phyloP scores from a whole-genome alignment of 805 yeast genomes.

The Monosporozyma servazzii region DNA sequence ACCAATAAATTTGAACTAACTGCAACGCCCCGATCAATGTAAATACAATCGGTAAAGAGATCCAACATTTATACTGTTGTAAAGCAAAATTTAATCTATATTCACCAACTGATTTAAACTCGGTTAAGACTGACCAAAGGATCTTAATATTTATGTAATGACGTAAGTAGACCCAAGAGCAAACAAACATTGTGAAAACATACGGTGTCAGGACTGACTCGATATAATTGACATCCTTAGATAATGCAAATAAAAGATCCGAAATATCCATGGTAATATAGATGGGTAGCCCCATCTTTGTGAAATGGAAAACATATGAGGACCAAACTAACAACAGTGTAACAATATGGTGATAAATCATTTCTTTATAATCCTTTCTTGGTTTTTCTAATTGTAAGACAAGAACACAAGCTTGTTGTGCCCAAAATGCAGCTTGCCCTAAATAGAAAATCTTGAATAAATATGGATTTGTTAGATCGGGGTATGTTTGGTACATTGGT shows the following conservation, averaged over 20 bases:
- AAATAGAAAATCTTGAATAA: constrained; percentile 75
- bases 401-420: constrained; percentile 84
- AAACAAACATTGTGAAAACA: constrained; percentile 58
- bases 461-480: constrained; percentile 66
- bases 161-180: constrained; percentile 79
- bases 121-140: constrained; percentile 77
- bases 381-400: constrained; percentile 85
- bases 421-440: constrained; percentile 95
- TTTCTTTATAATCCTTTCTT: constrained; percentile 84
- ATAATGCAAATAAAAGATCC: constrained; percentile 75
- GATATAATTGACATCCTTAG: constrained; percentile 79
- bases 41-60: constrained; percentile 86
- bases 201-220: constrained; percentile 56
- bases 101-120: constrained; percentile 78
- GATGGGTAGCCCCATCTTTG: constrained; percentile 88
- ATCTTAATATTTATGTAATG: constrained; percentile 77
- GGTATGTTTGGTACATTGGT: constrained; percentile 70
- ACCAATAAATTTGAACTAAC: constrained; percentile 81
- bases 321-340: constrained; percentile 80
- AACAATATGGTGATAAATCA: constrained; percentile 86
- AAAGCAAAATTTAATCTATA: constrained; percentile 74
- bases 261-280: constrained; percentile 94
- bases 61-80: constrained; percentile 94
- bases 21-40: constrained; percentile 70
- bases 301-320: constrained; percentile 89